phyloP scores from a whole-genome alignment of 192 early-diverging fungal genomes.

The Backusella luteola region DNA sequence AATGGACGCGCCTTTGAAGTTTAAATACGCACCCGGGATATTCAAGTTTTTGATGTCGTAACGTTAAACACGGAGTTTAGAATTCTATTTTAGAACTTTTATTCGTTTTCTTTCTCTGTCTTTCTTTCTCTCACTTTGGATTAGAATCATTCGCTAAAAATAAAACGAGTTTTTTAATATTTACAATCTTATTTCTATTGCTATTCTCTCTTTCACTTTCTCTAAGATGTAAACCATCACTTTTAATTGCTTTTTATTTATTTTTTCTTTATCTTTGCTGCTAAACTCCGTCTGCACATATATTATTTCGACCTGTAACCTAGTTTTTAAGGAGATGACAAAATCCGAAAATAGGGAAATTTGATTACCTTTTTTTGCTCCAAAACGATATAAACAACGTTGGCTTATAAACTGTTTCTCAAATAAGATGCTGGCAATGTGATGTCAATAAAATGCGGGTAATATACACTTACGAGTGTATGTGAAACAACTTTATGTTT shows the following conservation, averaged over 20 bases:
- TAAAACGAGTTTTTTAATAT: background rate
- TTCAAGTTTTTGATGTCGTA: background rate
- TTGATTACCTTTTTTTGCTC: too few relatives aligned
- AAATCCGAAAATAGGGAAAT: too few relatives aligned
- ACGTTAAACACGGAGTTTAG: background rate
- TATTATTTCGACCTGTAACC: too few relatives aligned
- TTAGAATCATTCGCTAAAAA: background rate
- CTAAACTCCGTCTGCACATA: too few relatives aligned
- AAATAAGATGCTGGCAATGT: too few relatives aligned
- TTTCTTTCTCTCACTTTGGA: background rate
- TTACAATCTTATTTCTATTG: background rate
- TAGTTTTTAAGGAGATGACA: too few relatives aligned
- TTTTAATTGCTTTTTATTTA: background rate
- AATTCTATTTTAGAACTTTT: background rate
- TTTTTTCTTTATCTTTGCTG: too few relatives aligned
- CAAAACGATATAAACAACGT: too few relatives aligned
- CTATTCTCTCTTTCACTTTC: background rate
- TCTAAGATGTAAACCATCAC: background rate
- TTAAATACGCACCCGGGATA: background rate
- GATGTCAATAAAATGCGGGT: too few relatives aligned
- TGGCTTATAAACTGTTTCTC: too few relatives aligned
- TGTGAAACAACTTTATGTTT: too few relatives aligned
- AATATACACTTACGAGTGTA: too few relatives aligned
- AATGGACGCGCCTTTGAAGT: background rate
- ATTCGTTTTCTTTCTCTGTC: background rate